These are phyloP conservation scores for Boletus patriciae DNA, from an alignment of 768 basidiomycete species.

Conservation along the genomic window DNA sequence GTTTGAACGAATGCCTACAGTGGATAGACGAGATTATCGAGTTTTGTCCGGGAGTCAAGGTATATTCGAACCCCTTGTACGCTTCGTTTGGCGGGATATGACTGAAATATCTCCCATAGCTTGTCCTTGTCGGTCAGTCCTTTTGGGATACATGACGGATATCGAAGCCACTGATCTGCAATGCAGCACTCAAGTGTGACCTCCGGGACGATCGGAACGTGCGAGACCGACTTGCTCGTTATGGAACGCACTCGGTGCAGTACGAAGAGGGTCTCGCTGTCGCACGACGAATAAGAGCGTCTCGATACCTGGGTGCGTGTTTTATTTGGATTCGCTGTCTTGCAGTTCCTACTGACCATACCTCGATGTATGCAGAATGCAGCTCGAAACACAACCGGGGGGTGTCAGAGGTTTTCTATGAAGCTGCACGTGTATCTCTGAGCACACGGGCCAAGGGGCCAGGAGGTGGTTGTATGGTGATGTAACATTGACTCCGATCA, in stretches of 20 bases:
- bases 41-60: constrained; percentile 94
- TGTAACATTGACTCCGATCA: constrained; percentile 41
- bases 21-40: constrained; percentile 94
- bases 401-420: constrained; percentile 89
- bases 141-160: neutral
- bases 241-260: constrained; percentile 70
- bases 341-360: neutral
- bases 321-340: neutral
- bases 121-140: constrained; percentile 83
- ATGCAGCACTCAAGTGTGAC: constrained; percentile 89
- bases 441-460: constrained; percentile 70
- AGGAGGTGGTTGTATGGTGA: constrained; percentile 55
- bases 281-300: constrained; percentile 87
- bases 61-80: constrained; percentile 31
- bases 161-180: constrained; percentile 13
- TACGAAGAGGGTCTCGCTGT: constrained; percentile 92
- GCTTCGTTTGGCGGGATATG: neutral
- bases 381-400: constrained; percentile 97
- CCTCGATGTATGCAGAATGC: constrained; percentile 60
- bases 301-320: constrained; percentile 84
- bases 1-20: constrained; percentile 40
- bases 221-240: constrained; percentile 69
- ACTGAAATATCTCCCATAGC: constrained; percentile 40
- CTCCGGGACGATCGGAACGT: constrained; percentile 79
- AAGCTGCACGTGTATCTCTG: constrained; percentile 84